Base-by-base conservation (phyloP, 139 green algal species). In the Desmodesmus armatus region DNA sequence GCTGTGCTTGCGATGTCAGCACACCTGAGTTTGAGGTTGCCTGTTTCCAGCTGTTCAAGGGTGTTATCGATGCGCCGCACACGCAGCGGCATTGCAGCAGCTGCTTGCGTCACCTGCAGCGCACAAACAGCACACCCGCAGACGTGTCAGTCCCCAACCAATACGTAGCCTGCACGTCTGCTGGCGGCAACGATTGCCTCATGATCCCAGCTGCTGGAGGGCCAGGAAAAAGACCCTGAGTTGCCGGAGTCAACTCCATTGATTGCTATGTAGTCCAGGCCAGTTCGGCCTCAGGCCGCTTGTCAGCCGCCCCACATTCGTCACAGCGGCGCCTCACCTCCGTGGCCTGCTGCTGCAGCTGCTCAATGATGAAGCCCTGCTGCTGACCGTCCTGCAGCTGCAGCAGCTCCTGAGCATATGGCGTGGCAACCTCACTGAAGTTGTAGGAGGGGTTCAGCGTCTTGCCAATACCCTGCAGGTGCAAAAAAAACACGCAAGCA, bases 401-500 rank as follows among this genome's bases (percentile, higher is more conserved):
- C 70, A 81, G 84, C 71, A 86, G 49, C 82, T 82, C 85, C n/a
- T 75, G 75, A 15, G 75, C 80, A 35, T 85, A 81, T 11, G 41
- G 71, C 25, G 70, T 75, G 3, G 55, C 67, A 13, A 72, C 81
- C 29, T 85, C 78, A 21, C 47, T 77, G 88, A 97, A 97, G 72
- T 91, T 91, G 89, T 94, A 98, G 53, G 86, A 77, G 0, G 92
- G 88, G 85, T 97, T 90, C 27, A 97, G 87, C 3, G 87, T 86
- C 87, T 96, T 96, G 72, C 93, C 89, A 33, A 95, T 94, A 67
- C 93, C 95, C 85, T 98, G 94, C 31, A 98, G 91, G 19, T n/a
- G n/a, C n/a, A n/a, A n/a, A n/a, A n/a, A n/a, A n/a, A n/a, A n/a
- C n/a, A n/a, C n/a, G n/a, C n/a, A n/a, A n/a, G n/a, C n/a, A n/a